Percentiles rank a stretch among this genome's conserved stretches.
phyloP scores from a whole-genome alignment of 805 yeast species.

The Yarrowia phangngaensis region DNA sequence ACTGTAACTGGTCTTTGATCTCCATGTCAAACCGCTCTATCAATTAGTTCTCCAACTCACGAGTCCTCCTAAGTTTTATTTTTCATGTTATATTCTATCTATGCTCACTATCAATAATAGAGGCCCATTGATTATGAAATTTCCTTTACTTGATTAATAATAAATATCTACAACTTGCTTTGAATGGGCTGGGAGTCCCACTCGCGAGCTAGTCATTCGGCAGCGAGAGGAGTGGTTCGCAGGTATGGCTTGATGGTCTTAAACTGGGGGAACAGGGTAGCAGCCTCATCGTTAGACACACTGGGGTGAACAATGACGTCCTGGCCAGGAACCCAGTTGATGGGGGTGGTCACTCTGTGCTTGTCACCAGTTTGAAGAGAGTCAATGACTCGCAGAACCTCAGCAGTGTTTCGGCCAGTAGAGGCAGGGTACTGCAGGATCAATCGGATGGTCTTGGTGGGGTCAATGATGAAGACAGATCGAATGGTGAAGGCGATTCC shows the following conservation, averaged over 20 bases:
- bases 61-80: no score
- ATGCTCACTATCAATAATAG: no score
- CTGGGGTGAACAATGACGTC: constrained; percentile 93
- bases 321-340: constrained; percentile 87
- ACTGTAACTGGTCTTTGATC: no score
- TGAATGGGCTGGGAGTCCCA: constrained; percentile 20
- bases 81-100: no score
- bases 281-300: constrained; percentile 77
- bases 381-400: constrained; percentile 87
- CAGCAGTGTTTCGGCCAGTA: constrained; percentile 91
- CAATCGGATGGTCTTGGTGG: constrained; percentile 83
- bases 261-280: constrained; percentile 84
- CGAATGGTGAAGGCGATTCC: constrained; percentile 87
- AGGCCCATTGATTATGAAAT: no score
- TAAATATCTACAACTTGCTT: constrained; percentile 26
- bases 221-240: constrained; percentile 54
- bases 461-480: constrained; percentile 91
- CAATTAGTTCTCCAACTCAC: no score
- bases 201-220: constrained; percentile 26
- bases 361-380: constrained; percentile 84
- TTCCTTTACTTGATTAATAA: no score
- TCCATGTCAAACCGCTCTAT: no score
- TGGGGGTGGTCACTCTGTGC: constrained; percentile 86
- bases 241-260: constrained; percentile 88
- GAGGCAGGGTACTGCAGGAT: constrained; percentile 90